Conservation (phyloP, 2,329 filamentous ascomycete species). For the Colletotrichum destructivum region DNA sequence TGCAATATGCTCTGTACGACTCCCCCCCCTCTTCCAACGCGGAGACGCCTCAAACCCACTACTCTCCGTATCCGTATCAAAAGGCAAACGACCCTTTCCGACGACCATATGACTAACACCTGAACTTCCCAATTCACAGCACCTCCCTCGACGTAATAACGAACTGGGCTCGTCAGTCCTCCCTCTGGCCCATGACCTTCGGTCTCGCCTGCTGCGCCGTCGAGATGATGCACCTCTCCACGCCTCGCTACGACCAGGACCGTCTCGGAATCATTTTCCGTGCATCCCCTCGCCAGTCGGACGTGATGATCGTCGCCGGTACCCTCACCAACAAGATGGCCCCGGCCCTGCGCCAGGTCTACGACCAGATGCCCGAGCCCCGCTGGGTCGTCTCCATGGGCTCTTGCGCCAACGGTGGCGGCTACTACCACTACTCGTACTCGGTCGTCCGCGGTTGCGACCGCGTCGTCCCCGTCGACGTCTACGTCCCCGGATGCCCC, state of each 20-base stretch:
- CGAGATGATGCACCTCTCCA: conserved; percentile 94
- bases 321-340: conserved; percentile 98
- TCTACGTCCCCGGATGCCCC: conserved; percentile 84
- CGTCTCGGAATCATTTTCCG: conserved; percentile 92
- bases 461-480: conserved; percentile 83
- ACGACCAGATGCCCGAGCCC: conserved; percentile 96
- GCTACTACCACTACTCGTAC: conserved; percentile 92
- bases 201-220: conserved; percentile 90
- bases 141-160: conserved; percentile 84
- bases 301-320: conserved; percentile 94
- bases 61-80: not conserved
- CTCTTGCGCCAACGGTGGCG: conserved; percentile 86
- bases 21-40: not conserved
- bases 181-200: conserved; percentile 91
- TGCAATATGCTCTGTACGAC: conserved; percentile 90
- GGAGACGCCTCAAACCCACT: not conserved
- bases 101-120: not conserved
- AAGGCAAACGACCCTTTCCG: not conserved
- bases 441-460: conserved; percentile 80
- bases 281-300: conserved; percentile 87
- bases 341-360: conserved; percentile 88
- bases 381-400: conserved; percentile 90
- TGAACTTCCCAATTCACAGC: conserved; percentile 57
- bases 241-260: conserved; percentile 91
- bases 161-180: conserved; percentile 89